phyloP scores from a whole-genome alignment of 257 asterid genomes.

The Rauvolfia tetraphylla region DNA sequence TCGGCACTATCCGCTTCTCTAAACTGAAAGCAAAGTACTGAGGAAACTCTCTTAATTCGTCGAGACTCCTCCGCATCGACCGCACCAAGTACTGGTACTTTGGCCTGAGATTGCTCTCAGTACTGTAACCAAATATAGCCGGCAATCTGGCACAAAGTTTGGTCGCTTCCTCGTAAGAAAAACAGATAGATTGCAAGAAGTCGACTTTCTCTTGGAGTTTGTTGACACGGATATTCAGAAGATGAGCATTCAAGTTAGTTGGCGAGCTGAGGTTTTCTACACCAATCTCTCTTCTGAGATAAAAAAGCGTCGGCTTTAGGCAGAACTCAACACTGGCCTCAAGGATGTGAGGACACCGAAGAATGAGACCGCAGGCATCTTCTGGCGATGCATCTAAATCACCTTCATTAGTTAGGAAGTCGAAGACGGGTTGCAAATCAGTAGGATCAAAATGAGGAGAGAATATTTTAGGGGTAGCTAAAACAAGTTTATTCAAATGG shows the following conservation, averaged over 20 bases:
- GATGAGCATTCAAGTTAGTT: constrained; percentile 32
- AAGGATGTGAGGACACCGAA: constrained; percentile 33
- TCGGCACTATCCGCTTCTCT: constrained; percentile 29
- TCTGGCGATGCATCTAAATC: constrained; percentile 32
- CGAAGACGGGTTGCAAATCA: constrained; percentile 20
- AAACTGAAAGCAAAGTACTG: constrained; percentile 37
- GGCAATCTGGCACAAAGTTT: constrained; percentile 30
- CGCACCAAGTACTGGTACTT: constrained; percentile 28
- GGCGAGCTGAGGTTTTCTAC: constrained; percentile 28
- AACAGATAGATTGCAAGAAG: constrained; percentile 24
- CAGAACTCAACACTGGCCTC: constrained; percentile 30
- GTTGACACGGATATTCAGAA: constrained; percentile 29
- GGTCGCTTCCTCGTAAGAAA: constrained; percentile 27
- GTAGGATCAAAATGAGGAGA: constrained; percentile 18
- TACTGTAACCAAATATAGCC: constrained; percentile 35
- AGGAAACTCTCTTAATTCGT: constrained; percentile 29
- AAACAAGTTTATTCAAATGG: constrained; percentile 29
- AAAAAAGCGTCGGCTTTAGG: constrained; percentile 27
- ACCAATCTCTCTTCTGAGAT: constrained; percentile 25
- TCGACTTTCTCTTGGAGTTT: constrained; percentile 26
- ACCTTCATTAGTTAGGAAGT: constrained; percentile 19
- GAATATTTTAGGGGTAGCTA: constrained; percentile 17
- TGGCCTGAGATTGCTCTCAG: constrained; percentile 28
- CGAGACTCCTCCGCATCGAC: constrained; percentile 23
- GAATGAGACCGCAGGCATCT: constrained; percentile 30